Evolutionary conservation across 192 early-diverging fungal genomes (phyloP).

Genomic region (Geranomyces michiganensis): DNA sequence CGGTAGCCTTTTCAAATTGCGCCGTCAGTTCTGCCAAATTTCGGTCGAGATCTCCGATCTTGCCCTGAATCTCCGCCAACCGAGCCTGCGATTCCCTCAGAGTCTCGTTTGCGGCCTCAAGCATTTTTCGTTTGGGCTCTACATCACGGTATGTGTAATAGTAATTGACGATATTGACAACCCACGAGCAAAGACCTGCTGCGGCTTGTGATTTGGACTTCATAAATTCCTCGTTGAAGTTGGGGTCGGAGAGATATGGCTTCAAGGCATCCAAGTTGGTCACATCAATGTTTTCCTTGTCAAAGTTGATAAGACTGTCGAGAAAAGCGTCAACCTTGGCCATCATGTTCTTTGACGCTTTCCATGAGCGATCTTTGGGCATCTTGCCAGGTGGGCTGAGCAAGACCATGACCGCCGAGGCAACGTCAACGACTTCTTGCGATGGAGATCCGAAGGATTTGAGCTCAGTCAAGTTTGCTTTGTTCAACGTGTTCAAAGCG

Average conservation of each 20-base stretch:
- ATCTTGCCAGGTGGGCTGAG: slow-evolving; percentile 66
- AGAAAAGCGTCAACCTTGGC: slow-evolving; percentile 71
- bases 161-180: slow-evolving; percentile 65
- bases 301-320: slow-evolving; percentile 61
- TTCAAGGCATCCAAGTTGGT: slow-evolving; percentile 65
- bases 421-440: slow-evolving; percentile 60
- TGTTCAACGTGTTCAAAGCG: slow-evolving; percentile 68
- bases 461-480: slow-evolving; percentile 69
- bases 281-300: slow-evolving; percentile 65
- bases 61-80: slow-evolving; percentile 59
- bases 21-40: slow-evolving; percentile 64
- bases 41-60: slow-evolving; percentile 63
- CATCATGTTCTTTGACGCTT: slow-evolving; percentile 71
- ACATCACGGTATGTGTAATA: slow-evolving; percentile 68
- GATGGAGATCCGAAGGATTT: slow-evolving; percentile 71
- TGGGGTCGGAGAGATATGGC: slow-evolving; percentile 63
- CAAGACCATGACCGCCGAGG: slow-evolving; percentile 66
- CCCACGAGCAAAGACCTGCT: slow-evolving; percentile 67
- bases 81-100: slow-evolving; percentile 57
- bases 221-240: slow-evolving; percentile 69
- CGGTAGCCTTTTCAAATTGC: slow-evolving; percentile 69
- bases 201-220: slow-evolving; percentile 67
- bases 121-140: slow-evolving; percentile 63
- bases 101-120: slow-evolving; percentile 60
- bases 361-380: slow-evolving; percentile 67